Base-by-base conservation (phyloP, 2,329 filamentous ascomycete species). In the Basipetospora sp. region DNA sequence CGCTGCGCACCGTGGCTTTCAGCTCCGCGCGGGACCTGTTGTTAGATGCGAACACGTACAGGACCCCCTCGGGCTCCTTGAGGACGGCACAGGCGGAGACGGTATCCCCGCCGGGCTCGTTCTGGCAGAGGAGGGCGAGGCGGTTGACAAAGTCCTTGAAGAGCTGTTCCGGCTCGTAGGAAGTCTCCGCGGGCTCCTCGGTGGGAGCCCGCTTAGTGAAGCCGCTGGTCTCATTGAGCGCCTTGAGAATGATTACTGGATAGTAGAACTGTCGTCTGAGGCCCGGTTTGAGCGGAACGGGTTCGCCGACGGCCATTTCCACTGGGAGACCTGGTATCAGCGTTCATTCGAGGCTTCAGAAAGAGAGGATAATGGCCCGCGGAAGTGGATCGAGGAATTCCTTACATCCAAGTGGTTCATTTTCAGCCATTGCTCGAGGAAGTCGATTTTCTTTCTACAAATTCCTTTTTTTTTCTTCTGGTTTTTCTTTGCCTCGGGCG, bases 1-100 rank as follows among this genome's bases (percentile, higher is more conserved):
- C 14, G 8, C 48, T 51, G 1, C 22, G 15, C 1, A 13, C 30
- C 0, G 45, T 44, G 1, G 17, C 32, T 0, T 8, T 1, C 1
- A 51, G 35, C 3, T 33, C 34, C 1, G 17, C 2, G 0, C 3
- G 3, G 5, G 20, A 42, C 5, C 46, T 37, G 16, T 48, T 41
- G 28, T 58, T 59, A 2, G 50, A 57, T 0, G 46, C 53, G 40
- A 59, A 47, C 5, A 49, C 38, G 20, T 57, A 59, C 2, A 45
- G 39, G n/a, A 54, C 41, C 8, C 36, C 41, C 1, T 54, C 47
- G 2, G 47, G 47, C 4, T 44, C 42, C 5, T 55, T 44, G 1
- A 57, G 40, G 1, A 59, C 44, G 0, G 47, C 42, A n/a, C 56
- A 30, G 0, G 54, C 47, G 0, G 56, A 51, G 4, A 59, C 36